Evolutionary conservation across 2,329 filamentous ascomycete species (phyloP).

Genomic region (Penicillium brevicompactum): DNA sequence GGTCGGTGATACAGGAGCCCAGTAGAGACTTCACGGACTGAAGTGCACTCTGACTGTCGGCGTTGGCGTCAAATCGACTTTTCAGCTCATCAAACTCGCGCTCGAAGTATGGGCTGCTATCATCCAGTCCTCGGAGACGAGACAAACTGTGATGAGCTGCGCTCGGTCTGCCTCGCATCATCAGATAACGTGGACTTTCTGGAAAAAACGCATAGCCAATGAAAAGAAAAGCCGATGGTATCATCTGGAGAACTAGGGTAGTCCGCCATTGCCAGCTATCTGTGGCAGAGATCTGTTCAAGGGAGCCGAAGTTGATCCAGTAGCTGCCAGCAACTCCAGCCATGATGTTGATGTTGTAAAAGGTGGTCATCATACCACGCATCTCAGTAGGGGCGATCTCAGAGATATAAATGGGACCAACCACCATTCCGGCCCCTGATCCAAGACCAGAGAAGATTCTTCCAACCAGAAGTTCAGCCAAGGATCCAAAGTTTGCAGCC

Average conservation of each 20-base stretch:
- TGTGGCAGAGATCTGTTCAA: conserved; percentile 8
- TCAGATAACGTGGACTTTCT: conserved; percentile 29
- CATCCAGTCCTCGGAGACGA: conserved; percentile 19
- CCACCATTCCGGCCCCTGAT: conserved; percentile 20
- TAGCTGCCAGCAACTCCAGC: conserved; percentile 22
- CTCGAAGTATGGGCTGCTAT: conserved; percentile 12
- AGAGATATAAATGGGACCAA: conserved; percentile 82
- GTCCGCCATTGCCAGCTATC: conserved; percentile 25
- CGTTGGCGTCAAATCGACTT: conserved; percentile 12
- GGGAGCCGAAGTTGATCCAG: conserved; percentile 25
- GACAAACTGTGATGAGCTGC: conserved; percentile 23
- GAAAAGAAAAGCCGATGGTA: conserved; percentile 23
- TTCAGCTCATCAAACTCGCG: conserved; percentile 17
- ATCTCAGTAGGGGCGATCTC: conserved; percentile 74
- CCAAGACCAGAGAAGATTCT: conserved; percentile 21
- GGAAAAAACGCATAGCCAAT: conserved; percentile 26
- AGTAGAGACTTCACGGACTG: conserved; percentile 10
- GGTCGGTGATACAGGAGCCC: conserved; percentile 7
- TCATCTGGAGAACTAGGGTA: conserved; percentile 19
- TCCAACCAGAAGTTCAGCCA: conserved; percentile 18
- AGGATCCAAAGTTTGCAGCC: conserved; percentile 21
- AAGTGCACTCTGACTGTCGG: not conserved
- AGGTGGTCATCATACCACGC: conserved; percentile 53
- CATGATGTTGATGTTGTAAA: conserved; percentile 27
- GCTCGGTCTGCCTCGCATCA: conserved; percentile 26